Evolutionary conservation across 2,329 filamentous ascomycete species (phyloP).

Genomic region (Aspergillus proliferans): DNA sequence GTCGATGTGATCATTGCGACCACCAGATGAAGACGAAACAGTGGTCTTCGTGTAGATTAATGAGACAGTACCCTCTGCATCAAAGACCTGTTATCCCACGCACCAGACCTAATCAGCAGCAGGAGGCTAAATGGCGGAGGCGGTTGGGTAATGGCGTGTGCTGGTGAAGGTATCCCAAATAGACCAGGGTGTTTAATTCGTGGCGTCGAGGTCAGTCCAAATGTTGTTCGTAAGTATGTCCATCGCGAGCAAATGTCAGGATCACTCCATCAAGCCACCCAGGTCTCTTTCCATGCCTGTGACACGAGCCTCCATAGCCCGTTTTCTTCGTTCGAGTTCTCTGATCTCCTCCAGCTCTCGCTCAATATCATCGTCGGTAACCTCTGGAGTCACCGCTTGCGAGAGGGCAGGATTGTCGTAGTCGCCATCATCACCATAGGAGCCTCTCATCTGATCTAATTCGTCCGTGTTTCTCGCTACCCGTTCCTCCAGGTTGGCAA

Average conservation of each 20-base stretch:
- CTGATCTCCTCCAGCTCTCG: conserved; percentile 50
- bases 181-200: not conserved
- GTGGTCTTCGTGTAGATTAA: too few relatives aligned
- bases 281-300: conserved; percentile 62
- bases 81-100: too few relatives aligned
- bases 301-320: conserved; percentile 57
- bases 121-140: too few relatives aligned
- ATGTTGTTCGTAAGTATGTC: not conserved
- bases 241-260: not conserved
- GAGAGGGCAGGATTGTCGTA: conserved; percentile 40
- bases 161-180: too few relatives aligned
- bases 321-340: conserved; percentile 59
- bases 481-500: conserved; percentile 72
- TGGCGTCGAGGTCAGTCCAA: not conserved
- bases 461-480: conserved; percentile 71
- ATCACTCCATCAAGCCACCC: conserved; percentile 53
- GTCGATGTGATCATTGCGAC: too few relatives aligned
- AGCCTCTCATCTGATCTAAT: conserved; percentile 63
- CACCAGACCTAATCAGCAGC: too few relatives aligned
- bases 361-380: conserved; percentile 40
- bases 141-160: too few relatives aligned
- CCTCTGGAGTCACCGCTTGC: conserved; percentile 16
- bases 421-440: conserved; percentile 50
- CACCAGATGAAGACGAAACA: too few relatives aligned
- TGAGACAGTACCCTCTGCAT: too few relatives aligned